Evolutionary conservation across 192 early-diverging fungal species (phyloP).

Genomic region (Lobosporangium transversale): DNA sequence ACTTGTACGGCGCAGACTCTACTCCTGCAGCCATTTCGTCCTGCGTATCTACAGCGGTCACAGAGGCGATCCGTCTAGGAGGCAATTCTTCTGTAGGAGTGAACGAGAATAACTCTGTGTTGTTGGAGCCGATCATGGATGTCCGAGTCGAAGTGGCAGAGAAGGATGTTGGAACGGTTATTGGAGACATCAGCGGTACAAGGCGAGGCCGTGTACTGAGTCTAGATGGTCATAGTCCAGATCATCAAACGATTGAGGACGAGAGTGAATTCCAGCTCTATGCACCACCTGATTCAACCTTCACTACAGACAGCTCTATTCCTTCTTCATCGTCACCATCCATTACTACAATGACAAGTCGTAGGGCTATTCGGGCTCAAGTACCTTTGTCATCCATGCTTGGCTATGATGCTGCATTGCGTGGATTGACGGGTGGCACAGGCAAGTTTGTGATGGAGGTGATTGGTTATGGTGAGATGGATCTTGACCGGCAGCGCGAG

Average conservation of each 20-base stretch:
- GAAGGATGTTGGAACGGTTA: conserved; percentile 76
- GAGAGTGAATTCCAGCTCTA: conserved; percentile 56
- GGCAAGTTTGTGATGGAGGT: conserved; percentile 88
- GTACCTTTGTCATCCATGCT: conserved; percentile 85
- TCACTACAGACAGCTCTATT: conserved; percentile 1
- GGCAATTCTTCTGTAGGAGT: conserved; percentile 6
- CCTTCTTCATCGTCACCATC: background rate
- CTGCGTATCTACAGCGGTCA: conserved; percentile 71
- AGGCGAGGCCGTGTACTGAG: conserved; percentile 77
- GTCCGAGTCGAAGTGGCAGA: conserved; percentile 75
- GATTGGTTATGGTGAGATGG: conserved; percentile 82
- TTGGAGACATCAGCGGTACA: conserved; percentile 83
- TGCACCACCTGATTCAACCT: conserved; percentile 58
- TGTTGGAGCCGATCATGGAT: conserved; percentile 90
- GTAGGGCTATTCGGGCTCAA: conserved; percentile 64
- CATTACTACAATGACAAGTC: conserved; percentile 46
- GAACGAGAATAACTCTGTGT: conserved; percentile 22
- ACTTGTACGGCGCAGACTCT: conserved; percentile 65
- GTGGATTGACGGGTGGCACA: conserved; percentile 89
- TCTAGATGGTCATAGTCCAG: conserved; percentile 56
- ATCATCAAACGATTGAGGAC: conserved; percentile 20
- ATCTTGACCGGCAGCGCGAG: conserved; percentile 72
- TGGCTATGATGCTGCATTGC: conserved; percentile 82
- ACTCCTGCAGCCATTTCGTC: conserved; percentile 69
- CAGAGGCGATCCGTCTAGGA: conserved; percentile 59